Evolutionary conservation across 2,329 filamentous ascomycete species (phyloP), one percentile per base, ranked within the genome.

Genomic region (Pyrenochaeta sp.): DNA sequence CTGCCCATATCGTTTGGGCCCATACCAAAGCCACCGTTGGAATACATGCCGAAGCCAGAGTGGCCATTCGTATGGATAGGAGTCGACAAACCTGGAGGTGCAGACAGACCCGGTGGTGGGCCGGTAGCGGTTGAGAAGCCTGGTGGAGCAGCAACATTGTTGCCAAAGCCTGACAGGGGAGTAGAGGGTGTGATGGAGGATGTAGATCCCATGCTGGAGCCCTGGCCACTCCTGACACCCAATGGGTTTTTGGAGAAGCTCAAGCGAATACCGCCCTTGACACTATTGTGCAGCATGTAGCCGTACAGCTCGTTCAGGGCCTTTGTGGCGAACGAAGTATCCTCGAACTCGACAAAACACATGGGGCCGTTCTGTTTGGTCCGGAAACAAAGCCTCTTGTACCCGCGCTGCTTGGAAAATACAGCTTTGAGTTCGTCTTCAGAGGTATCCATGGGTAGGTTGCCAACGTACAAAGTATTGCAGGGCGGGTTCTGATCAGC

Each of bases 321-420:
- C 76, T 95, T 96, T 36, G 94, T 97, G 0, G 95, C 94, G 69
- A 92, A 94, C 1, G 91, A 90, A 10, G 96, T 84, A 67, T 97
- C 93, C 69, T 98, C 94, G 66, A 98, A 99, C 75, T 99, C 95
- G 32, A 99, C 95, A 75, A 98, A 98, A 73, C 95, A 98, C 93
- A 98, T 98, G 1, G 94, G 94, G 0, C 94, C 94, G 66, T 97
- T 97, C 62, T 91, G 87, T 80, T 98, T 98, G 48, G 92, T 96
- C 30, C 94, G 86, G 82, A 97, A 97, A 72, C 92, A 97, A 7
- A 99, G 86, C 23, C 95, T 86, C 78, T 96, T 98, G 80, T 97
- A 99, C 3, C 95, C 95, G 42, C 93, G 88, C 74, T 96, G 91
- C 77, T 93, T 94, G 21, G 90, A 92, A 72, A 99, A 99, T 70